Conservation (phyloP, 371 early-diverging fungal species). For the Mucor mucedo region DNA sequence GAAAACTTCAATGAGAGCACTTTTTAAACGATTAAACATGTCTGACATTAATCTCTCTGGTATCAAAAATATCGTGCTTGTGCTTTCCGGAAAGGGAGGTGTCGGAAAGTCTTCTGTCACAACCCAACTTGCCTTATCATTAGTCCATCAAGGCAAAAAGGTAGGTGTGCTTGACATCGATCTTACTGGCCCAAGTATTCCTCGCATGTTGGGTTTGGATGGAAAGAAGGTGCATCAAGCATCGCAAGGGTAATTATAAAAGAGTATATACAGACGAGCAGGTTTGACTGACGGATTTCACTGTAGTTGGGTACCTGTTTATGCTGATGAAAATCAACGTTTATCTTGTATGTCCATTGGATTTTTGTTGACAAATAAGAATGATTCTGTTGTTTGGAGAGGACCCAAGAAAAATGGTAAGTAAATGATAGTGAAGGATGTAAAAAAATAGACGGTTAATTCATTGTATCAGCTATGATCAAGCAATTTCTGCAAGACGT, state of each 20-base stretch:
- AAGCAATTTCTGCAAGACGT: slow-evolving; percentile 91
- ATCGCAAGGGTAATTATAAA: slow-evolving; percentile 58
- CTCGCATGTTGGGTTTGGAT: slow-evolving; percentile 81
- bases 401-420: slow-evolving; percentile 91
- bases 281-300: too few relatives aligned
- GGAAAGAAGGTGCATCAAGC: slow-evolving; percentile 80
- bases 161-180: slow-evolving; percentile 94
- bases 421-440: not conserved
- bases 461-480: slow-evolving; percentile 72
- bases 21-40: slow-evolving; percentile 23
- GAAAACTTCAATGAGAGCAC: not conserved
- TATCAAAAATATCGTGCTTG: slow-evolving; percentile 77
- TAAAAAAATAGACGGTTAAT: not conserved
- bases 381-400: slow-evolving; percentile 95
- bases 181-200: slow-evolving; percentile 93
- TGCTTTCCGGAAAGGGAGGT: slow-evolving; percentile 96
- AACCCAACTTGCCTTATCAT: slow-evolving; percentile 67
- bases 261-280: not conserved
- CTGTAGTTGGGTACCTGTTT: slow-evolving; percentile 89
- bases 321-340: slow-evolving; percentile 74
- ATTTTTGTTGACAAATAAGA: slow-evolving; percentile 79
- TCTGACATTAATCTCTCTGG: slow-evolving; percentile 37
- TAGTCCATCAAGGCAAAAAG: slow-evolving; percentile 58
- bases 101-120: slow-evolving; percentile 89
- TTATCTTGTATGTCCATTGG: slow-evolving; percentile 87